Percentiles rank a stretch among this genome's conserved stretches.
These are phyloP conservation scores for Neurospora sublineolata DNA, from an alignment of 495 filamentous ascomycete genomes.

Conservation along the genomic window DNA sequence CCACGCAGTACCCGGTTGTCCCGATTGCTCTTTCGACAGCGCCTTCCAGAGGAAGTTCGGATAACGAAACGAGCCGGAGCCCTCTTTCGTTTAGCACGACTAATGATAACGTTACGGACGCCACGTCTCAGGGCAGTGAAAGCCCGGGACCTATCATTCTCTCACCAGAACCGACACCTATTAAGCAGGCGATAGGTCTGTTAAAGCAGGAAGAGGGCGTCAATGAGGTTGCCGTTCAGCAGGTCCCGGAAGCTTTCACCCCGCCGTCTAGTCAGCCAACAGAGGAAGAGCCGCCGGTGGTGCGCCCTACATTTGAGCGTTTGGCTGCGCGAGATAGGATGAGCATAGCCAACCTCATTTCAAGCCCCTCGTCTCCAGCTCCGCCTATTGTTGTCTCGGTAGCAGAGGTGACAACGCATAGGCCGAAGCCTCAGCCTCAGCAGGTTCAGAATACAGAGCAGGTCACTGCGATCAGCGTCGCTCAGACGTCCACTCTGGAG, in stretches of 20 bases:
- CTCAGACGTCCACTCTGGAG: not conserved
- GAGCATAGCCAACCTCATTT: not conserved
- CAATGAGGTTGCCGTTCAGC: conserved; percentile 4
- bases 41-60: conserved; percentile 18
- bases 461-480: not conserved
- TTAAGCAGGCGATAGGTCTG: conserved; percentile 12
- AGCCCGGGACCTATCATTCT: conserved; percentile 21
- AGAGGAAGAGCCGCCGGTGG: not conserved
- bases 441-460: not conserved
- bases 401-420: not conserved
- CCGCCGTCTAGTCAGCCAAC: not conserved
- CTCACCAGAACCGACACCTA: conserved; percentile 28
- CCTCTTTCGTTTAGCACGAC: conserved; percentile 13
- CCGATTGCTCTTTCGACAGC: conserved; percentile 12
- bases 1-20: conserved; percentile 20
- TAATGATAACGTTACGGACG: conserved; percentile 26
- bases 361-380: not conserved
- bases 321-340: not conserved
- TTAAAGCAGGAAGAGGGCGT: conserved; percentile 22
- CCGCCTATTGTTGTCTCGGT: not conserved
- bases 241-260: conserved; percentile 3
- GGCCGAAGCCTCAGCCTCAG: not conserved
- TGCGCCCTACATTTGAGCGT: conserved; percentile 9
- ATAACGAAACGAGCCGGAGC: conserved; percentile 6
- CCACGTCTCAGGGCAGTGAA: conserved; percentile 30